Evolutionary conservation across 805 yeast genomes (phyloP), one percentile per base, ranked within the genome.

Genomic region (Metschnikowia sp.): DNA sequence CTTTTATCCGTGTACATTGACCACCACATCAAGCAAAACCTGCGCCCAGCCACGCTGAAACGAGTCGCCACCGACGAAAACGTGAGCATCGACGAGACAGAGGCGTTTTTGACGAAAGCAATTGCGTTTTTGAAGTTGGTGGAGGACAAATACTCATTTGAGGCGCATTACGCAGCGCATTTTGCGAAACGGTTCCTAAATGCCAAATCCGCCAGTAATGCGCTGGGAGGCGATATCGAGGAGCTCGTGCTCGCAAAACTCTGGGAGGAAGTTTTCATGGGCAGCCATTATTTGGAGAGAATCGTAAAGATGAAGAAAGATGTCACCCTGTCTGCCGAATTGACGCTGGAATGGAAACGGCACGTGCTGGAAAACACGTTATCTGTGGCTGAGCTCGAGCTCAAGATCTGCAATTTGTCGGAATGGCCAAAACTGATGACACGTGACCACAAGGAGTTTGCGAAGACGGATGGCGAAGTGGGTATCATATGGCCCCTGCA

Each of bases 281-380:
- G 56, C 31, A 76, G 86, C 2, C 77, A 89, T 0, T 86, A 88
- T 45, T 82, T 96, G 0, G 79, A 87, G 3, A 86, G 86, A 55
- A 72, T 91, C 31, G 90, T 88, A 59, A 89, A 88, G 37, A 91
- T 91, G 97, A 81, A 88, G 53, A 78, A 84, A 58, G 97, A 91
- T 60, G 82, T 89, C 39, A 78, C 78, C 41, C 69, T 64, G 68
- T 70, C 75, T 7, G 56, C 59, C 29, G 74, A 69, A 29, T 48
- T 70, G 13, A 72, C 76, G 11, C 44, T 49, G 12, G 76, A 71
- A 9, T 72, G 77, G 76, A 66, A 59, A 48, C 60, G 55, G 30
- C 52, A 57, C 42, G 49, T 44, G 18, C 40, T 49, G 30, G 49
- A 42, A 13, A 44, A 48, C 37, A 47, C 35, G 47, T 47, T 47